These are phyloP conservation scores for Piromyces finnis DNA, from an alignment of 192 early-diverging fungal species.

Conservation along the genomic window DNA sequence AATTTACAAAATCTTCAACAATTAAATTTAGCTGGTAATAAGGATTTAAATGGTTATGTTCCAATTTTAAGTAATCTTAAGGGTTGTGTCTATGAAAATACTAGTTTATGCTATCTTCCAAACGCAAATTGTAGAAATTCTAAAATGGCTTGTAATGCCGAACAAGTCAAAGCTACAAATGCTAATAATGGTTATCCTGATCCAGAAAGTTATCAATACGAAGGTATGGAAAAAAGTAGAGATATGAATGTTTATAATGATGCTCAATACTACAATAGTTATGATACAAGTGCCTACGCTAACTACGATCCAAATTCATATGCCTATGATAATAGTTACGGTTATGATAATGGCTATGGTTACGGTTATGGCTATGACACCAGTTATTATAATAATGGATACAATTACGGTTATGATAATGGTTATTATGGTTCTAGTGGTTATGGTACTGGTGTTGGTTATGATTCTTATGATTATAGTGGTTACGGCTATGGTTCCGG, in stretches of 20 bases:
- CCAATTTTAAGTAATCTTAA: not conserved
- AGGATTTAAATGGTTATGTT: not conserved
- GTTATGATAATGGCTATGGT: not conserved
- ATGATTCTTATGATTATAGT: not conserved
- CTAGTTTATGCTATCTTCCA: not conserved
- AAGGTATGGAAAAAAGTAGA: not conserved
- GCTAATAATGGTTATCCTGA: not conserved
- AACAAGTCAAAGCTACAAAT: not conserved
- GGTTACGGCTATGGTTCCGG: too few relatives aligned
- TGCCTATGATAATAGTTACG: not conserved
- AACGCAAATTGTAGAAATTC: not conserved
- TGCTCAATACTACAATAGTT: not conserved
- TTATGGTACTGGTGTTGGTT: not conserved
- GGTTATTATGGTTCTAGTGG: not conserved
- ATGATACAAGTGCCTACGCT: too few relatives aligned
- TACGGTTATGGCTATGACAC: not conserved
- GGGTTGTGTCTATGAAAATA: not conserved
- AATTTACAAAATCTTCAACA: not conserved
- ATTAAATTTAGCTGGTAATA: not conserved
- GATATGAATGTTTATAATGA: not conserved
- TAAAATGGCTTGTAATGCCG: not conserved
- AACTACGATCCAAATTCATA: not conserved
- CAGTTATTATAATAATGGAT: not conserved
- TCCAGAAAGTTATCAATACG: not conserved
- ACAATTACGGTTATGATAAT: not conserved